phyloP scores from a whole-genome alignment of 208 protist species.

The Trichomonas vaginalis region DNA sequence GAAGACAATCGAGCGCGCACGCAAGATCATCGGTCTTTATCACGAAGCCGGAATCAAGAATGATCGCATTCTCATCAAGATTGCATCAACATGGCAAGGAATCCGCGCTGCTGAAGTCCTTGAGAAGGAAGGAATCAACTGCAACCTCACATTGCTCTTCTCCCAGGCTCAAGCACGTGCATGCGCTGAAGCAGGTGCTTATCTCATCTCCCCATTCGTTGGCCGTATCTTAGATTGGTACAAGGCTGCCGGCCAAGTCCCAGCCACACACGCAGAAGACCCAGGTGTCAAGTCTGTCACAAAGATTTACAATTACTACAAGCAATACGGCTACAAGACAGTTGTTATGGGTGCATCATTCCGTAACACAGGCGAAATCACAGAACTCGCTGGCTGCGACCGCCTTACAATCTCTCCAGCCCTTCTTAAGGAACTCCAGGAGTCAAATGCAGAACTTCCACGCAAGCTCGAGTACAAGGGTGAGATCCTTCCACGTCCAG shows the following conservation, averaged over 20 bases:
- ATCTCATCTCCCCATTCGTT: constrained; percentile 38
- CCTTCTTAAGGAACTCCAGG: constrained; percentile 30
- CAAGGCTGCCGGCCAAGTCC: not conserved
- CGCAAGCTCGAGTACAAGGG: constrained; percentile 13
- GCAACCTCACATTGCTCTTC: constrained; percentile 45
- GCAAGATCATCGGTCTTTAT: constrained; percentile 40
- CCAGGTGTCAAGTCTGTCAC: constrained; percentile 33
- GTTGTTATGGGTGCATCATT: constrained; percentile 31
- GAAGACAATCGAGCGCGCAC: constrained; percentile 29
- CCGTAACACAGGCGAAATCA: constrained; percentile 36
- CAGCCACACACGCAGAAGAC: constrained; percentile 25
- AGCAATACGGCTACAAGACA: constrained; percentile 38
- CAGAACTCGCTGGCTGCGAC: constrained; percentile 39
- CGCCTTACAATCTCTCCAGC: constrained; percentile 37
- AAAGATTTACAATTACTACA: constrained; percentile 39
- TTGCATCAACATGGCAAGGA: constrained; percentile 46
- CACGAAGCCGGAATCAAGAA: constrained; percentile 26
- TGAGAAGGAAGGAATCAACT: constrained; percentile 35
- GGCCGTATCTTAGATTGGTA: constrained; percentile 42
- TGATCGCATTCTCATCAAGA: constrained; percentile 38
- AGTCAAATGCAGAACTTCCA: constrained; percentile 13
- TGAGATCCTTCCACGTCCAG: not conserved
- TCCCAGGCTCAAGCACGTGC: constrained; percentile 35
- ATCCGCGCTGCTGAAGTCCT: constrained; percentile 30
- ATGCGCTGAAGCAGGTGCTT: constrained; percentile 23